These are phyloP conservation scores for Xerocomellus dryophilus DNA, from an alignment of 768 basidiomycete species.

Conservation along the genomic window DNA sequence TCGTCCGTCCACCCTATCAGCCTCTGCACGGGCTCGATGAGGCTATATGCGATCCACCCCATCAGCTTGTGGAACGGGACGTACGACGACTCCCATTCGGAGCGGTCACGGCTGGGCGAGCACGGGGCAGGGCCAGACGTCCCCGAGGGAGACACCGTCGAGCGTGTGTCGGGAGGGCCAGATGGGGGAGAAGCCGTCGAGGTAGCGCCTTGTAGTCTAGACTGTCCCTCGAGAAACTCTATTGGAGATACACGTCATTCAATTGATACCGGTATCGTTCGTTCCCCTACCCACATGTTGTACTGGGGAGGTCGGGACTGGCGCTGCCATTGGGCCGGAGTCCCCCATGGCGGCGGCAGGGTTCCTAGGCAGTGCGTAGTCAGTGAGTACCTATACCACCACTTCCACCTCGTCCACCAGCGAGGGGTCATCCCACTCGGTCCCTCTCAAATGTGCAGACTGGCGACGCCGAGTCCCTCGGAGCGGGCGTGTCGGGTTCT, in stretches of 20 bases:
- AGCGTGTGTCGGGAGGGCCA: slow-evolving; percentile 67
- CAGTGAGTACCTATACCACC: too few species aligned
- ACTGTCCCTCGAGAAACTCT: slow-evolving; percentile 70
- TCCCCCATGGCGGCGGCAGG: too few species aligned
- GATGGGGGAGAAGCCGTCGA: slow-evolving; percentile 79
- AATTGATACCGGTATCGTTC: too few species aligned
- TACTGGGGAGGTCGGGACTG: too few species aligned
- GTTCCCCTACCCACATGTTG: too few species aligned
- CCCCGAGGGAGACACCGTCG: slow-evolving; percentile 75
- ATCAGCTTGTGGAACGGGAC: slow-evolving; percentile 97
- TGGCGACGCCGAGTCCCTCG: slow-evolving; percentile 87
- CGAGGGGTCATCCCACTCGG: too few species aligned
- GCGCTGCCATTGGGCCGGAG: too few species aligned
- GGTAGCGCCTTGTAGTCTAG: slow-evolving; percentile 39
- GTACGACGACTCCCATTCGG: slow-evolving; percentile 56
- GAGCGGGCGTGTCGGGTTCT: slow-evolving; percentile 60
- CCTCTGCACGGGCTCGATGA: slow-evolving; percentile 82
- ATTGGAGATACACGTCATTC: neutral
- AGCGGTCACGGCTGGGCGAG: slow-evolving; percentile 29
- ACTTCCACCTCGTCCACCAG: too few species aligned
- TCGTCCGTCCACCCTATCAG: slow-evolving; percentile 79
- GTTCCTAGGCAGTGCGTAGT: too few species aligned
- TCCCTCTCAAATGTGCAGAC: too few species aligned
- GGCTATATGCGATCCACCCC: slow-evolving; percentile 88
- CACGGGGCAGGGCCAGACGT: slow-evolving; percentile 86